These are phyloP conservation scores for Vitis rotundifolia DNA, from an alignment of 164 flowering plant genomes.

Conservation along the genomic window DNA sequence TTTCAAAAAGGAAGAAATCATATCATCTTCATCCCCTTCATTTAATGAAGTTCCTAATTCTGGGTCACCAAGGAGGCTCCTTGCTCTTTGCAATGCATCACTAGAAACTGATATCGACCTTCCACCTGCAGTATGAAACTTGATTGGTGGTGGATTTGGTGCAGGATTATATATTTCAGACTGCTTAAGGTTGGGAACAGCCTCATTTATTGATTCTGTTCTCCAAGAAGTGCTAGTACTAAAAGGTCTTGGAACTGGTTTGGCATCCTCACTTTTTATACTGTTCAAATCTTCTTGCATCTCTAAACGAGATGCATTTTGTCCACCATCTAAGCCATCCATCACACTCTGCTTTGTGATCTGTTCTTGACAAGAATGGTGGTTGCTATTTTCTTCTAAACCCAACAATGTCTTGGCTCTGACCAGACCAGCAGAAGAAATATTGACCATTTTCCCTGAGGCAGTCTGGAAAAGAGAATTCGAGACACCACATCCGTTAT, in stretches of 20 bases:
- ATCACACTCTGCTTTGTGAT: constrained; percentile 5
- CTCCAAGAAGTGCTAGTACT: not conserved
- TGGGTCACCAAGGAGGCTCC: constrained; percentile 82
- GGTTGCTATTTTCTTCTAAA: constrained; percentile 40
- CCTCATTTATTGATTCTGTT: constrained; percentile 11
- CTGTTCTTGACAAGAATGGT: constrained; percentile 14
- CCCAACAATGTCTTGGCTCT: constrained; percentile 78
- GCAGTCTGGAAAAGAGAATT: constrained; percentile 60
- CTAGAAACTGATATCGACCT: constrained; percentile 83
- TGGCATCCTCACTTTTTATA: not conserved
- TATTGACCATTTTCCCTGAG: constrained; percentile 58
- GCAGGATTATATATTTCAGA: constrained; percentile 23
- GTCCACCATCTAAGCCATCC: constrained; percentile 18
- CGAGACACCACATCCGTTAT: constrained; percentile 19
- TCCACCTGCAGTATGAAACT: constrained; percentile 93
- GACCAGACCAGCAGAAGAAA: constrained; percentile 68
- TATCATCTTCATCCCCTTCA: constrained; percentile 32
- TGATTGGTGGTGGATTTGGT: constrained; percentile 55
- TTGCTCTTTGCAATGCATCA: constrained; percentile 88
- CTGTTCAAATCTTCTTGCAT: constrained; percentile 6
- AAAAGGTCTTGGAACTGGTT: constrained; percentile 18
- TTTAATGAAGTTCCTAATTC: constrained; percentile 45
- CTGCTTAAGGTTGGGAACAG: constrained; percentile 19
- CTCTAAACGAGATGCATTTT: constrained; percentile 22
- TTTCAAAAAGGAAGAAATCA: constrained; percentile 20